Percentiles rank a stretch among this genome's conserved stretches.
Evolutionary conservation across 2,329 filamentous ascomycete genomes (phyloP).

Genomic region (Trichoderma breve): DNA sequence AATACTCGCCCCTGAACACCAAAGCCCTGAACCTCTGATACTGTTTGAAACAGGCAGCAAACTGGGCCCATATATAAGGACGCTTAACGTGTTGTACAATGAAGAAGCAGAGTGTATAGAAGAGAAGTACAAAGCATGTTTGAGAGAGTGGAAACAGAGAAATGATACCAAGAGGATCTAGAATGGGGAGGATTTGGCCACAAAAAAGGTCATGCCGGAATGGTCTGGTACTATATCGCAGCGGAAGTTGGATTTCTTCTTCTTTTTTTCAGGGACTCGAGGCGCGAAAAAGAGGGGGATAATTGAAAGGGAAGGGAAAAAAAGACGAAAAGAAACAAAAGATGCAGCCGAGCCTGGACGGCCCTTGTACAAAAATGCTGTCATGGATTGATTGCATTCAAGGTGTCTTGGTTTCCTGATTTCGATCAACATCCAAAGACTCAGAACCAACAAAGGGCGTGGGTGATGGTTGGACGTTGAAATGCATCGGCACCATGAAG

Average conservation of each 20-base stretch:
- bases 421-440: background rate
- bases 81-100: constrained; percentile 1
- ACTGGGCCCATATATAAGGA: background rate
- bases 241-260: background rate
- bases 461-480: background rate
- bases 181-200: background rate
- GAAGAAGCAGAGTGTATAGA: background rate
- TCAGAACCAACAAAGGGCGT: background rate
- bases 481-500: background rate
- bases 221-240: background rate
- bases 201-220: background rate
- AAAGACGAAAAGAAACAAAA: background rate
- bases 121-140: background rate
- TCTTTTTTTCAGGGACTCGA: background rate
- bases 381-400: background rate
- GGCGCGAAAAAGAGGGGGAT: background rate
- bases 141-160: background rate
- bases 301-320: background rate
- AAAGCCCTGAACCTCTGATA: background rate
- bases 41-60: background rate
- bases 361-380: background rate
- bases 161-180: constrained; percentile 8
- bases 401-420: background rate
- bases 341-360: background rate
- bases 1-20: background rate